Evolutionary conservation across 2,329 filamentous ascomycete species (phyloP).

Genomic region (Ilyonectria destructans): DNA sequence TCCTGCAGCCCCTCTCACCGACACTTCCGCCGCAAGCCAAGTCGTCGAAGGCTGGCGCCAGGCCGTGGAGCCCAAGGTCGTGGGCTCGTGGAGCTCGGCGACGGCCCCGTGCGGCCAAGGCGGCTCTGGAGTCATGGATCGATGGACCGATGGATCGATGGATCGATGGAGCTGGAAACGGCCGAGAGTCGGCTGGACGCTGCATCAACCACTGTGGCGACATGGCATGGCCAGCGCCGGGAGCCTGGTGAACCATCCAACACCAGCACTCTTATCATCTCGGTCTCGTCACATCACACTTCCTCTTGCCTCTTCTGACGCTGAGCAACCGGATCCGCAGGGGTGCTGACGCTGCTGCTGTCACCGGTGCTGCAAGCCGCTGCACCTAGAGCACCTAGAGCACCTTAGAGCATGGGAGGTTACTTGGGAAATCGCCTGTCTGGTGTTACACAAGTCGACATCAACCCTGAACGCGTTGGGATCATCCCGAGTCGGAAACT

Average conservation of each 20-base stretch:
- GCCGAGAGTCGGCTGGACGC: constrained; percentile 18
- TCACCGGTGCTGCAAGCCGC: constrained; percentile 11
- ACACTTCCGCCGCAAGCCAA: constrained; percentile 37
- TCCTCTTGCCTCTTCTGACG: constrained; percentile 28
- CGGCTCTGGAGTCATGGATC: constrained; percentile 17
- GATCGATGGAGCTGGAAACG: constrained; percentile 15
- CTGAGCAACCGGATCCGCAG: constrained; percentile 5
- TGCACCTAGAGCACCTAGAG: constrained; percentile 2
- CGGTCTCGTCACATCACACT: constrained; percentile 17
- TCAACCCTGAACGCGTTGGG: constrained; percentile 6
- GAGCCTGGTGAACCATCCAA: constrained; percentile 4
- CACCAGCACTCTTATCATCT: constrained; percentile 18
- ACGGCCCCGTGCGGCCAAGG: constrained; percentile 18
- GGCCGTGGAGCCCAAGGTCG: not conserved
- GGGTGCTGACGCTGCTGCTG: constrained; percentile 9
- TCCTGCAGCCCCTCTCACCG: constrained; percentile 50
- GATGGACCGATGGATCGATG: constrained; percentile 5
- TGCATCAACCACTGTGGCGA: constrained; percentile 18
- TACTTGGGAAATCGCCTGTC: constrained; percentile 19
- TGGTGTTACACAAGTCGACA: constrained; percentile 25
- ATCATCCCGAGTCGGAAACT: not conserved
- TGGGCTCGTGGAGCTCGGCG: constrained; percentile 22
- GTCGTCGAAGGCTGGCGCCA: not conserved
- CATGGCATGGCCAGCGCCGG: not conserved
- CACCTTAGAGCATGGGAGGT: constrained; percentile 2